Base-by-base conservation (phyloP, 768 basidiomycete genomes). In the Leccinellum luteum region DNA sequence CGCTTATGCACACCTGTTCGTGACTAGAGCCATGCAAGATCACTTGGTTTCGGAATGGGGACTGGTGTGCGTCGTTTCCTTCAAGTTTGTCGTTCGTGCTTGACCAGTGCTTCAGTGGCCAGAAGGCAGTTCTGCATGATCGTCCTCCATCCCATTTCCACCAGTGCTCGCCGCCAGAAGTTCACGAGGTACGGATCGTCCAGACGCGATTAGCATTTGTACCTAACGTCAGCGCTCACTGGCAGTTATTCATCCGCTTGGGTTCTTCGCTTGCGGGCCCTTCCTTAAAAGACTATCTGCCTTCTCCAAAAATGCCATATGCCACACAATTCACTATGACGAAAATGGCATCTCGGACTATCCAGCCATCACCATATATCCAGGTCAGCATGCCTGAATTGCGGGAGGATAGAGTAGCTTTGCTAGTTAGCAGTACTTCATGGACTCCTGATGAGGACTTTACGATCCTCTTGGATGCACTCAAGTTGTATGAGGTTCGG, bases 391-490 rank as follows among this genome's bases (percentile, higher is more conserved):
- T 77, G 65, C 85, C 89, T 5, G 66, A 66, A n/a, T 72, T 84
- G 25, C 82, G 91, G 32, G 64, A 74, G 2, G 90, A 93, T 60
- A 79, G 95, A 56, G 92, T 94, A 4, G 94, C 93, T 1, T 75
- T 98, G 2, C 62, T 98, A 17, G 86, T 99, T 27, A 93, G 91
- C 23, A 92, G 92, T 62, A 99, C 97, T 1, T 94, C 91, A 15
- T 98, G 96, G 96, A 98, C 97, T 1, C 85, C 92, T 6, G 97
- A 99, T 66, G 97, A 99, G 70, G 94, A 98, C 70, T 98, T 99
- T 62, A 75, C 81, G 9, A 82, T 97, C 52, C 83, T 99, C 17
- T 72, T 98, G 21, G 79, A 83, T 19, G 93, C 94, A 3, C 76
- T 99, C 38, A 69, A 74, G 14, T 43, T 74, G 15, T 98, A 97